A percentile compares a stretch with the other conserved stretches of the same genome.
phyloP scores from a whole-genome alignment of 2,329 filamentous ascomycete species.

The Microdochium trichocladiopsis region DNA sequence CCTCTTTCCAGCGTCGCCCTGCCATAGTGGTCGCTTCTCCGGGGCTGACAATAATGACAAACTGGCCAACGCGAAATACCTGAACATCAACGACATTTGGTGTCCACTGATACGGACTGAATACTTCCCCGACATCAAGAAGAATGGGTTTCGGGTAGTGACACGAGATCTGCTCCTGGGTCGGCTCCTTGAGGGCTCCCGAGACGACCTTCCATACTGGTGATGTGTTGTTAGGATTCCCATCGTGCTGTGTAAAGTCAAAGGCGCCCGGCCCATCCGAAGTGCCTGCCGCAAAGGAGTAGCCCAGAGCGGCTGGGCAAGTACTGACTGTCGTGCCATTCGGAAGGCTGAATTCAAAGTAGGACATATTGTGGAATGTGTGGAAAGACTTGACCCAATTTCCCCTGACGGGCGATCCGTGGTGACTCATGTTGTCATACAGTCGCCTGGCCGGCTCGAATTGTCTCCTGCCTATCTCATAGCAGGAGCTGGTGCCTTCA shows the following conservation, averaged over 20 bases:
- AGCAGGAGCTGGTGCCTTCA: conserved; percentile 66
- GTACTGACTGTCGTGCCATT: conserved; percentile 67
- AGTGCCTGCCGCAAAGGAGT: conserved; percentile 88
- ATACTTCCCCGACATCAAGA: conserved; percentile 80
- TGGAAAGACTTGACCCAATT: conserved; percentile 74
- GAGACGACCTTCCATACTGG: conserved; percentile 78
- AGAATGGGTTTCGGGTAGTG: conserved; percentile 80
- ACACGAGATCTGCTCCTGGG: conserved; percentile 62
- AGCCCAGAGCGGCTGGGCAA: conserved; percentile 82
- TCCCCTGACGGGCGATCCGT: conserved; percentile 47
- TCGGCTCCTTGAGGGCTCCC: conserved; percentile 63
- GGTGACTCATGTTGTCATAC: conserved; percentile 45
- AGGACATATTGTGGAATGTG: conserved; percentile 75
- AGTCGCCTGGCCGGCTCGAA: conserved; percentile 33
- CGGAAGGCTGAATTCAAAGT: conserved; percentile 64
- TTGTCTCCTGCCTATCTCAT: conserved; percentile 70
- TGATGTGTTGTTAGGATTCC: conserved; percentile 54
- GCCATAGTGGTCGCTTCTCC: conserved; percentile 92
- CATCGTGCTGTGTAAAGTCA: conserved; percentile 86
- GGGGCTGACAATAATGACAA: conserved; percentile 77
- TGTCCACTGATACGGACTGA: conserved; percentile 74
- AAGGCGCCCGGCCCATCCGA: conserved; percentile 87
- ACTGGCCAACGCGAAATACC: conserved; percentile 72
- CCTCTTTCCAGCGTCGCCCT: conserved; percentile 76
- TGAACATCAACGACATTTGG: conserved; percentile 91